A percentile compares a stretch with the other conserved stretches of the same genome.
Evolutionary conservation across 164 flowering plant species (phyloP).

Genomic region (Piper longum): DNA sequence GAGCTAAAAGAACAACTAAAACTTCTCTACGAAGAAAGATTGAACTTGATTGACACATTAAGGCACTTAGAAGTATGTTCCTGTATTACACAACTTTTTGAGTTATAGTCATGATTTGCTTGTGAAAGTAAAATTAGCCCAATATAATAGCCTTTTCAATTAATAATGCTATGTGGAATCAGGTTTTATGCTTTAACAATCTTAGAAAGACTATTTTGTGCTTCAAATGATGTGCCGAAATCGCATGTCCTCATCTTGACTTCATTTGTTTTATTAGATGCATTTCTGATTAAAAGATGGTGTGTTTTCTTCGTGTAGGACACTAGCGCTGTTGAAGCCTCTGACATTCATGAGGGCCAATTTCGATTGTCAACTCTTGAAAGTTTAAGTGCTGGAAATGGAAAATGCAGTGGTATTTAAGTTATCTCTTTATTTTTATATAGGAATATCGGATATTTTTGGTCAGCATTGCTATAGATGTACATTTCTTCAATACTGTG

Average conservation of each 20-base stretch:
- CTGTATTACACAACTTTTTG: neutral
- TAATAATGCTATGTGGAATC: too few species aligned
- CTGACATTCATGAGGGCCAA: constrained; percentile 44
- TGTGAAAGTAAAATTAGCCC: too few species aligned
- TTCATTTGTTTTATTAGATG: neutral
- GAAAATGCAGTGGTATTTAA: constrained; percentile 62
- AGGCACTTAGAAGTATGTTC: constrained; percentile 62
- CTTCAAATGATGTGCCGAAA: neutral
- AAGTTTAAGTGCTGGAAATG: constrained; percentile 33
- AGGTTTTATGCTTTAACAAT: too few species aligned
- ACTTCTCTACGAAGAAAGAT: constrained; percentile 52
- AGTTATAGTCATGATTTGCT: neutral
- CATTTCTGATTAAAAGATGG: neutral
- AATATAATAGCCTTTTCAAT: too few species aligned
- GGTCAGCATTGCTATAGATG: too few species aligned
- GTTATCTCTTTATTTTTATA: neutral
- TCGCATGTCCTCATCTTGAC: neutral
- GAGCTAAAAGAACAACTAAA: constrained; percentile 52
- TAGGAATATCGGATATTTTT: too few species aligned
- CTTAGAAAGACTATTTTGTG: neutral
- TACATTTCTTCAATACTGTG: neutral
- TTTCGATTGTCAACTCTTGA: constrained; percentile 43
- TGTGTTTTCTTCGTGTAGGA: constrained; percentile 31
- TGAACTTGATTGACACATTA: constrained; percentile 53
- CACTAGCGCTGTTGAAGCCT: constrained; percentile 52